These are phyloP conservation scores for Saccharomyces kudriavzevii DNA, from an alignment of 805 yeast species.

Conservation along the genomic window DNA sequence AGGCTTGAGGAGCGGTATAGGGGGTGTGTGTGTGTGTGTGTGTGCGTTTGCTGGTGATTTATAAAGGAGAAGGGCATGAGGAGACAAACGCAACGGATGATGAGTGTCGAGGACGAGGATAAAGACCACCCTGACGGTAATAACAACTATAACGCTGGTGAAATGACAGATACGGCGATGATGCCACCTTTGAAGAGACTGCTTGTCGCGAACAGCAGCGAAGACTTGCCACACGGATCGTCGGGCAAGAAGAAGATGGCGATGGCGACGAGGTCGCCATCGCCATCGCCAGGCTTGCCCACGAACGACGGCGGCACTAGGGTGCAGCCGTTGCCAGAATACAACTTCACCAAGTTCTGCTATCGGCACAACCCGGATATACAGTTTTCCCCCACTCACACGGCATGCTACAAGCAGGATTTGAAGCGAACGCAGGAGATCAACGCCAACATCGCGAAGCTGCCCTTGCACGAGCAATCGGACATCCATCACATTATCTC, in stretches of 20 bases:
- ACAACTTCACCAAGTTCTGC: slow-evolving; percentile 63
- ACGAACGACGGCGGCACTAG: neutral
- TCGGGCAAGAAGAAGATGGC: neutral
- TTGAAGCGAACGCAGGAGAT: slow-evolving; percentile 21
- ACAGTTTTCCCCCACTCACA: slow-evolving; percentile 37
- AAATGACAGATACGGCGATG: neutral
- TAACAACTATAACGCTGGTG: neutral
- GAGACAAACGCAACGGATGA: neutral
- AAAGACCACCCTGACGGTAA: neutral
- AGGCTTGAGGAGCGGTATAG: neutral
- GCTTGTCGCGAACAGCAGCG: neutral
- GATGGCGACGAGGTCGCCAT: neutral
- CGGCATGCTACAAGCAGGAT: slow-evolving; percentile 24
- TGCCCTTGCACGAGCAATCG: slow-evolving; percentile 62
- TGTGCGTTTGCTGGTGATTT: neutral
- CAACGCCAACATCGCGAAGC: slow-evolving; percentile 28
- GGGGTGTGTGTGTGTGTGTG: neutral
- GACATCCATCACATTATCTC: slow-evolving; percentile 81
- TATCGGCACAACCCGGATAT: slow-evolving; percentile 91
- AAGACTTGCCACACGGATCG: neutral
- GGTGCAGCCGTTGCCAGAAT: slow-evolving; percentile 25
- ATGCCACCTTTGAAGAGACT: neutral
- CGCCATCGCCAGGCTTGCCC: neutral
- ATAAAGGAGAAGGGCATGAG: neutral
- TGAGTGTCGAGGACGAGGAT: neutral